phyloP scores from a whole-genome alignment of 1,284 basidiomycete genomes.

The Hemileia vastatrix region DNA sequence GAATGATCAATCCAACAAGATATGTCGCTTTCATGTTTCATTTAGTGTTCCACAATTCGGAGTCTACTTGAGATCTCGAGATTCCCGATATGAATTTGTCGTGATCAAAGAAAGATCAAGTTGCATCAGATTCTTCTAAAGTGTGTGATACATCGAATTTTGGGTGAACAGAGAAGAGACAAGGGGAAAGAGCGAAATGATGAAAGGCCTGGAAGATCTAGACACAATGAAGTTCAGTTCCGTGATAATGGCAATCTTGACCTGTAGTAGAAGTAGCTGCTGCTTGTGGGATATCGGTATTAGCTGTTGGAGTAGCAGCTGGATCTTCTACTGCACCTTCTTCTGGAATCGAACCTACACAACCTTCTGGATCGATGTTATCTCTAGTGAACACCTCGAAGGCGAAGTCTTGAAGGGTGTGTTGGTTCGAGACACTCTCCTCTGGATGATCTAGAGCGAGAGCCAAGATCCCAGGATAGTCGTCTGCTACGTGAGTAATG shows the following conservation, averaged over 20 bases:
- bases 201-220: not conserved
- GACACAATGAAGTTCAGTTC: not conserved
- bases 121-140: no score
- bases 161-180: no score
- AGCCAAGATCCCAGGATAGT: constrained; percentile 39
- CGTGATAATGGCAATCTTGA: not conserved
- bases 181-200: no score
- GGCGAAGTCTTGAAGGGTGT: constrained; percentile 47
- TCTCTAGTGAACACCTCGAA: constrained; percentile 45
- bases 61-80: no score
- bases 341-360: constrained; percentile 6
- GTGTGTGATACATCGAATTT: no score
- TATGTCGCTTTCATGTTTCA: no score
- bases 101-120: no score
- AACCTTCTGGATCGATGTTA: constrained; percentile 41
- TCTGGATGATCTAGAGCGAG: constrained; percentile 44
- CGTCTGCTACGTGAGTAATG: constrained; percentile 45
- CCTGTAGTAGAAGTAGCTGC: not conserved
- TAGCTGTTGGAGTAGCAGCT: not conserved
- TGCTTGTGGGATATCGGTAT: not conserved
- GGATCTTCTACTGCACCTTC: not conserved
- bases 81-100: no score
- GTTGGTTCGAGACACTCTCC: constrained; percentile 43
- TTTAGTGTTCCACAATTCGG: no score
- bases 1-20: no score